These are phyloP conservation scores for Gypsophila paniculata DNA, from an alignment of 179 eudicot genomes.

Conservation along the genomic window DNA sequence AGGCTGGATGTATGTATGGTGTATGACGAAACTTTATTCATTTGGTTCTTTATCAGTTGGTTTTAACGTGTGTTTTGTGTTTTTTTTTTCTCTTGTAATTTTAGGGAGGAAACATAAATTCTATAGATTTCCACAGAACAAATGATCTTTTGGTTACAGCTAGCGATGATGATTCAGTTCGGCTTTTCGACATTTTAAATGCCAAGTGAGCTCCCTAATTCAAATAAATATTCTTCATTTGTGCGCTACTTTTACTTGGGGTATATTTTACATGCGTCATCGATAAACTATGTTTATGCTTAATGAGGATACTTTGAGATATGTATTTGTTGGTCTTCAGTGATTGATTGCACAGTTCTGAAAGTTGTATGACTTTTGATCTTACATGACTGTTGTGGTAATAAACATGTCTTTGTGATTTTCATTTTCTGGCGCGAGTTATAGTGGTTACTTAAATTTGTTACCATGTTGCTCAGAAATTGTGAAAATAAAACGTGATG, in stretches of 20 bases:
- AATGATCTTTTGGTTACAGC: conserved; percentile 79
- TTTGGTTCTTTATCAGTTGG: not conserved
- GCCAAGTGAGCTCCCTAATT: conserved; percentile 58
- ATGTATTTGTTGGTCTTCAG: no score
- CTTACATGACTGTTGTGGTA: not conserved
- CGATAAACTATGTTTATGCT: not conserved
- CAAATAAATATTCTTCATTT: not conserved
- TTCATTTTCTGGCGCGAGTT: not conserved
- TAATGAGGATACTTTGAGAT: not conserved
- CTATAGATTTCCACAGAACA: conserved; percentile 89
- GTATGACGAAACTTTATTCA: not conserved
- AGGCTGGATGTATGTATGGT: not conserved
- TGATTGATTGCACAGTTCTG: not conserved
- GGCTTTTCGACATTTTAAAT: conserved; percentile 76
- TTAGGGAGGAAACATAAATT: conserved; percentile 80
- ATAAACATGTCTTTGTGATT: not conserved
- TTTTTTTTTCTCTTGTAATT: conserved; percentile 12
- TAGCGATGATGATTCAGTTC: conserved; percentile 93
- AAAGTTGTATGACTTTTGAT: not conserved
- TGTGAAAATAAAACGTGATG: not conserved
- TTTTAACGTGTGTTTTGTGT: not conserved
- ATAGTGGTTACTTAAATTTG: not conserved
- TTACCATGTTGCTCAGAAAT: not conserved
- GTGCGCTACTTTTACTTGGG: not conserved
- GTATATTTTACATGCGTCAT: not conserved